Evolutionary conservation across 768 basidiomycete genomes (phyloP).

Genomic region (Boletus subcaerulescens): DNA sequence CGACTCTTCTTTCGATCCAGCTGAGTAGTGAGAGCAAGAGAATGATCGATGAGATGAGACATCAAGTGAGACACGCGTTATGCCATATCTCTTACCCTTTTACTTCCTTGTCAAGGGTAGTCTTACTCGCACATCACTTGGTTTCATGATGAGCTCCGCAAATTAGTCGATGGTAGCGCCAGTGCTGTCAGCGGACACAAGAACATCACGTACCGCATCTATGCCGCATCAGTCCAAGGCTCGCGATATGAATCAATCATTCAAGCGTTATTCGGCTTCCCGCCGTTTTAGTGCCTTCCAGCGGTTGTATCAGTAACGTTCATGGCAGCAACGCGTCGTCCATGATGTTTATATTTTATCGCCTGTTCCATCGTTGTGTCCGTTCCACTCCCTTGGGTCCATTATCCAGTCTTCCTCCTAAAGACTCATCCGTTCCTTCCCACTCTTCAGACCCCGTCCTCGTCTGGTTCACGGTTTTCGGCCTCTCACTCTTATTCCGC

Average conservation of each 20-base stretch:
- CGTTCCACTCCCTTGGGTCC: background rate
- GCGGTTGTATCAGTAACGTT: background rate
- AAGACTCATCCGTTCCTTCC: background rate
- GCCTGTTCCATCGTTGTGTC: conserved; percentile 7
- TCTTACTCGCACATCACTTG: too few relatives aligned
- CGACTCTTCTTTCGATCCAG: too few relatives aligned
- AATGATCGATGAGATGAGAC: too few relatives aligned
- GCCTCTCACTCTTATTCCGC: conserved; percentile 9
- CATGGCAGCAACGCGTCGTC: background rate
- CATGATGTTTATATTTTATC: conserved; percentile 13
- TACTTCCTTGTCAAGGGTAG: too few relatives aligned
- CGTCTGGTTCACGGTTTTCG: conserved; percentile 14
- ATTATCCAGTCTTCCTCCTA: background rate
- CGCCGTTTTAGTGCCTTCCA: background rate
- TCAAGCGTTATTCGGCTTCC: background rate
- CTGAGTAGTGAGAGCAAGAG: too few relatives aligned
- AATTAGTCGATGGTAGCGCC: too few relatives aligned
- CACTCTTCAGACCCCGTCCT: background rate
- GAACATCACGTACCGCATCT: too few relatives aligned
- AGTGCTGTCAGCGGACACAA: too few relatives aligned
- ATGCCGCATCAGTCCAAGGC: background rate
- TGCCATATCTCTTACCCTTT: too few relatives aligned
- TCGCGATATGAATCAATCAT: background rate
- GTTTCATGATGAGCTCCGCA: too few relatives aligned
- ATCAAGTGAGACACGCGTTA: too few relatives aligned